Base-by-base conservation (phyloP, 805 yeast genomes). In the Maudiozyma turicensis region DNA sequence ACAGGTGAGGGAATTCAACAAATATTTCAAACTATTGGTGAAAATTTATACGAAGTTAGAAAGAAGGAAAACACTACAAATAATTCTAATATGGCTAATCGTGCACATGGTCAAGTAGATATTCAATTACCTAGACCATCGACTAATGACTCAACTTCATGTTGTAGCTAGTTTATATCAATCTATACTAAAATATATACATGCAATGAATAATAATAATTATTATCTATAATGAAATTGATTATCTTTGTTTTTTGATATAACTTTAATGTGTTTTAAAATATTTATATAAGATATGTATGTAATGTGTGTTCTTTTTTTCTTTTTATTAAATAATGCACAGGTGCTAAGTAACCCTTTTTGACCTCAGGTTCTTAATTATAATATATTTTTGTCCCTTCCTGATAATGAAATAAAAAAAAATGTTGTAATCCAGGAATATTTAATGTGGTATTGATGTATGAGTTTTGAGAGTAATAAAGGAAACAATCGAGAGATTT, bases 1-100 rank as follows among this genome's bases (percentile, higher is more conserved):
- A 71, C 78, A 0, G 84, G 84, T 6, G 67, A 66, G 37, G 74
- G 75, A 34, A 71, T 80, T 14, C 67, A 68, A 49, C 70, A 73
- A 15, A 67, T 74, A 7, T 79, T 80, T 63, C 70, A 68, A 45
- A 67, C 67, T 40, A 72, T 79, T 55, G 84, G 81, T 10, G 65
- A 71, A 54, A 71, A 71, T 51, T 63, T 79, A 45, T 65, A 63
- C 45, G 58, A 54, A 28, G 47, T 48, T 15, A 61, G 63, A 48
- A 60, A 57, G 33, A 55, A 54, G 15, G 31, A 50, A 13, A 50
- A 52, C 8, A 46, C 55, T 6, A 53, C 45, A 30, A 40, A 40
- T 13, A 49, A 45, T 3, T 48, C 51, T 9, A 48, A 50, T 6
- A 50, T 54, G 10, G 44, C 43, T 7, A 52, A 50, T 5, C 40